Base-by-base conservation (phyloP, 2,329 filamentous ascomycete species). In the Colletotrichum abscissum region DNA sequence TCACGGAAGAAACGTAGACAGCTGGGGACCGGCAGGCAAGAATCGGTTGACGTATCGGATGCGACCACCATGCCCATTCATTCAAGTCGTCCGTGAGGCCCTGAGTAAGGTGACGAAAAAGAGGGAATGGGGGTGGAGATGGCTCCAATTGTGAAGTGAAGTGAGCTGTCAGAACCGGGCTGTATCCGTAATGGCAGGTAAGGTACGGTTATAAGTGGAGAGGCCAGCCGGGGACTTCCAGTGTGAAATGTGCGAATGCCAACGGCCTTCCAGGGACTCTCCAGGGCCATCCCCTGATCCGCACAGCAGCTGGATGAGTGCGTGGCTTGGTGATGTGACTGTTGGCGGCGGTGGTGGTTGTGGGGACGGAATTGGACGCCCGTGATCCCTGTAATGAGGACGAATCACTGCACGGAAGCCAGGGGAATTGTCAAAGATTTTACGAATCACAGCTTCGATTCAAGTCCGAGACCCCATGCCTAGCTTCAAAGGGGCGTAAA, bases 171-270 rank as follows among this genome's bases (percentile, higher is more conserved):
- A 73, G 67, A 49, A 73, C 67, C 55, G 63, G 63, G 63, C 64
- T 62, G 42, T 42, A 42, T 60, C 33, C 57, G 57, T 35, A 26
- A 64, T 67, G 67, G 54, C n/a, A 69, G 67, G 59, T 63, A 69
- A 67, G 35, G 69, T 67, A 67, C 69, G 71, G 71, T 73, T 73
- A 73, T 73, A 71, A 73, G 71, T 73, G 71, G 71, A 62, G 67
- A 73, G 56, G n/a, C 52, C 55, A 28, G 62, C 71, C 56, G 26
- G 56, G 67, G 28, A 49, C 42, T 22, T 42, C 60, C 67, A 60
- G 58, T 14, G 46, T 26, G 42, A 66, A 65, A 65, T 33, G 58
- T 14, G 46, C 35, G 7, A 66, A 60, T 70, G 33, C 55, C 24
- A 65, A 71, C 56, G 14, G 71, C 46, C 35, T 26, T 62, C 56